Base-by-base conservation (phyloP, 2,329 filamentous ascomycete genomes). In the Diaporthe sp. region DNA sequence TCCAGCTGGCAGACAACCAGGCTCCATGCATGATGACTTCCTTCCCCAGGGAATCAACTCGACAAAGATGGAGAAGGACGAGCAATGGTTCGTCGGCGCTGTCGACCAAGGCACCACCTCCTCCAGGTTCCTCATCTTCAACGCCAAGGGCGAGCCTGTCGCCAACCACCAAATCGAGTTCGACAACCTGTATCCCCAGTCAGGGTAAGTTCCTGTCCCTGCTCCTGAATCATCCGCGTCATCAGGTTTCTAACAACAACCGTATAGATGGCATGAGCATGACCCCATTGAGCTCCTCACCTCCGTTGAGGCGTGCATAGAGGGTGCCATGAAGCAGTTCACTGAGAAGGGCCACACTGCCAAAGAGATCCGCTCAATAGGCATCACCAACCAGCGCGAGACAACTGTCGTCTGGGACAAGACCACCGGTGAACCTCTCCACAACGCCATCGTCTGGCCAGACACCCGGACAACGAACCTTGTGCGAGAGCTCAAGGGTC, bases 81-180 rank as follows among this genome's bases (percentile, higher is more conserved):
- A 85, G 74, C 84, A 91, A 75, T 88, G 80, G 85, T 98, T 94
- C 81, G 93, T 98, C 76, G 95, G 95, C 76, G 94, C 94, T 79
- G 96, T 98, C 82, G 95, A 98, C 82, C 95, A 97, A 81, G 95
- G 95, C 75, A 98, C 95, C 17, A 98, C 95, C 44, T 96, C 94
- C 76, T 94, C 95, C 46, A 91, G 95, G 51, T 98, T 98, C 85
- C 90, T 98, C 79, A 96, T 98, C 82, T 98, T 98, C 86, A 92
- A 98, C 84, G 92, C 91, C 78, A 86, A 90, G 57, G 95, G 95
- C 73, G 92, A 94, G 76, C 94, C 94, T 5, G 90, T 97, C 60
- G 95, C 94, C 51, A 93, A 92, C 79, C 95, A 98, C 83, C 95
- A 98, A 85, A 92, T 96, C 78, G 95, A 97, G 83, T 96, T 98